Evolutionary conservation across 2,329 filamentous ascomycete genomes (phyloP), one percentile per base, ranked within the genome.

Genomic region (Colletotrichum lini): DNA sequence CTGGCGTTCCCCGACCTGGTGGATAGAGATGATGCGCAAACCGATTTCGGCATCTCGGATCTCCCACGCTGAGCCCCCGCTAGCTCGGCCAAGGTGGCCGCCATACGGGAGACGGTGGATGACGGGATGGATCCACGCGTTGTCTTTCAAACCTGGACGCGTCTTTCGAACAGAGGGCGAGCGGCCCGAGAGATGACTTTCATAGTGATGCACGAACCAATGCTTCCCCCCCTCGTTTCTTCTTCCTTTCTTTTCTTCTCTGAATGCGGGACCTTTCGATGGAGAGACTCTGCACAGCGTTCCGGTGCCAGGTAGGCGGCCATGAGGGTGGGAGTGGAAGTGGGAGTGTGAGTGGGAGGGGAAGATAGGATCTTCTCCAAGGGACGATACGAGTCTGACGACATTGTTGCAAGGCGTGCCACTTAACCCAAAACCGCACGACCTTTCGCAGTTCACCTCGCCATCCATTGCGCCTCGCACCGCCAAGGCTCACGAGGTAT

Each of bases 341-440:
- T 26, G 4, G 26, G 26, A 26, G 26, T 26, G 26, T 3, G 9
- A 35, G 16, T 18, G 16, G 30, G 13, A 23, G 16, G 2, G 12
- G 16, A 16, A 21, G n/a, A 54, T 10, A 35, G 16, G 15, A 44
- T 62, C 35, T 50, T 59, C 47, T 38, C 53, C 23, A 47, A 47
- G 64, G n/a, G 47, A 62, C 5, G 30, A 70, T 62, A 67, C 67
- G 67, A 70, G 68, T 58, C 68, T 71, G 65, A 70, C 63, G 63
- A 68, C 58, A 68, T 68, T 42, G 47, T 45, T 71, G 58, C 65
- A 42, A 56, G 50, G 50, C 57, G 35, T 50, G 47, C 58, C 53
- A 68, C 57, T 71, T 35, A 68, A 71, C 68, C 57, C 68, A 53
- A 71, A 71, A 68, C 68, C 58, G 65, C 68, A 68, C 64, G 45